Conservation (phyloP, 441 rosid genomes). For the Erysimum pusillum region DNA sequence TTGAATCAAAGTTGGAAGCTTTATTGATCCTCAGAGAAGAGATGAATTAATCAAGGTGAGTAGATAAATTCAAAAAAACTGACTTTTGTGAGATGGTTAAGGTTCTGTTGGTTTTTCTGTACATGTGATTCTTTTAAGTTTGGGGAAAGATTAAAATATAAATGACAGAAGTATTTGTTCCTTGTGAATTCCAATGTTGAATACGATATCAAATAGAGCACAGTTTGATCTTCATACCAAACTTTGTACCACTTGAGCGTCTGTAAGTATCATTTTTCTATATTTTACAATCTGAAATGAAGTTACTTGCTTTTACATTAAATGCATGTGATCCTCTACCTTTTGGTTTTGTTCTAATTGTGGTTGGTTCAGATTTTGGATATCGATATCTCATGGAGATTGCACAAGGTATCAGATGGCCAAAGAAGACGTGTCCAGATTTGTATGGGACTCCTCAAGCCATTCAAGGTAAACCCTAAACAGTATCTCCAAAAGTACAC, state of each 20-base stretch:
- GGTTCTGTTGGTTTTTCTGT: not conserved
- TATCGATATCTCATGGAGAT: slow-evolving; percentile 90
- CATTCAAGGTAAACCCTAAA: slow-evolving; percentile 68
- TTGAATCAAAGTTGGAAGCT: too few relatives aligned
- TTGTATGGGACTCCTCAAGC: slow-evolving; percentile 95
- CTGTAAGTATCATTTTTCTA: not conserved
- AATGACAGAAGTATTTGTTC: not conserved
- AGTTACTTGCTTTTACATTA: slow-evolving; percentile 6
- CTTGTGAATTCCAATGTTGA: slow-evolving; percentile 9
- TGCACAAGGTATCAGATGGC: slow-evolving; percentile 97
- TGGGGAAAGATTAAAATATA: not conserved
- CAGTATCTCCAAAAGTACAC: not conserved
- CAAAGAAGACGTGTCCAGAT: slow-evolving; percentile 97
- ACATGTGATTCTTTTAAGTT: not conserved
- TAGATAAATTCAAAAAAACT: not conserved
- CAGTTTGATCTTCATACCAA: not conserved
- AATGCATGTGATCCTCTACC: not conserved
- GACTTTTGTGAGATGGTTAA: not conserved
- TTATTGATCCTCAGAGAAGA: slow-evolving; percentile 84
- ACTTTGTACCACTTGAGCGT: not conserved
- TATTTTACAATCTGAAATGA: not conserved
- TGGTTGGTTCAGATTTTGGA: slow-evolving; percentile 66
- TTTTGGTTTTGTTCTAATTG: slow-evolving; percentile 24
- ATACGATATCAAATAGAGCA: not conserved
- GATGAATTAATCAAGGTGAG: slow-evolving; percentile 83